Percentiles rank a stretch among this genome's conserved stretches.
These are phyloP conservation scores for Alternaria novae-zelandiae DNA, from an alignment of 2,329 filamentous ascomycete genomes.

Conservation along the genomic window DNA sequence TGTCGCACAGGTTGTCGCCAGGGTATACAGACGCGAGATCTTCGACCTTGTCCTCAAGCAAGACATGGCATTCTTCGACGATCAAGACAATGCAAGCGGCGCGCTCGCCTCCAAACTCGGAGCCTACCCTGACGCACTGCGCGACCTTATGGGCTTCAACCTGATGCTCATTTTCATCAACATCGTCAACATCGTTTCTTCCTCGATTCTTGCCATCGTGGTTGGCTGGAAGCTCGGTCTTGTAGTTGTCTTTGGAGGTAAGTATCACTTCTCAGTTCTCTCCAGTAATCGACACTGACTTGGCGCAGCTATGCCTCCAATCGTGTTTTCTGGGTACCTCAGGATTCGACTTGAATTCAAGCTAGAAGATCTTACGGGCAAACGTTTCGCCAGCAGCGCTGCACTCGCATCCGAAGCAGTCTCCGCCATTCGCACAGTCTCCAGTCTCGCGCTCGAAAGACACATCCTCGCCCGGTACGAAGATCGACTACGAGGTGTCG, in stretches of 20 bases:
- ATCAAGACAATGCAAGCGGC: conserved; percentile 86
- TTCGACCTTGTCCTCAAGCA: conserved; percentile 91
- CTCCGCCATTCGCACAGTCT: conserved; percentile 91
- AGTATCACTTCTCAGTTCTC: background rate
- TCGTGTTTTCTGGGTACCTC: conserved; percentile 72
- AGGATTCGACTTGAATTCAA: conserved; percentile 90
- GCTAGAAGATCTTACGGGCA: conserved; percentile 71
- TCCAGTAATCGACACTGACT: background rate
- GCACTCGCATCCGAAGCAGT: conserved; percentile 93
- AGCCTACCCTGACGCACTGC: conserved; percentile 81
- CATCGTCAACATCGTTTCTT: conserved; percentile 76
- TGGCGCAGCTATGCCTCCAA: conserved; percentile 23
- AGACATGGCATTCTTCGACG: conserved; percentile 91
- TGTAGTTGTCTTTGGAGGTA: conserved; percentile 71
- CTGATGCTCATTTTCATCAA: conserved; percentile 86
- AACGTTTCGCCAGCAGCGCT: conserved; percentile 64
- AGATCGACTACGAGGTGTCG: conserved; percentile 63
- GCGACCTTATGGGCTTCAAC: conserved; percentile 85
- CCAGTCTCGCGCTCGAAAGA: conserved; percentile 83
- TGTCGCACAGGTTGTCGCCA: conserved; percentile 50
- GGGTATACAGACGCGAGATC: conserved; percentile 56
- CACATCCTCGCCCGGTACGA: conserved; percentile 76
- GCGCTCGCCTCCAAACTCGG: conserved; percentile 73
- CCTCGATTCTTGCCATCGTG: conserved; percentile 72
- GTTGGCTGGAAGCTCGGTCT: conserved; percentile 89